These are phyloP conservation scores for Taiwanofungus camphoratus DNA, from an alignment of 1,284 basidiomycete species.

Conservation along the genomic window DNA sequence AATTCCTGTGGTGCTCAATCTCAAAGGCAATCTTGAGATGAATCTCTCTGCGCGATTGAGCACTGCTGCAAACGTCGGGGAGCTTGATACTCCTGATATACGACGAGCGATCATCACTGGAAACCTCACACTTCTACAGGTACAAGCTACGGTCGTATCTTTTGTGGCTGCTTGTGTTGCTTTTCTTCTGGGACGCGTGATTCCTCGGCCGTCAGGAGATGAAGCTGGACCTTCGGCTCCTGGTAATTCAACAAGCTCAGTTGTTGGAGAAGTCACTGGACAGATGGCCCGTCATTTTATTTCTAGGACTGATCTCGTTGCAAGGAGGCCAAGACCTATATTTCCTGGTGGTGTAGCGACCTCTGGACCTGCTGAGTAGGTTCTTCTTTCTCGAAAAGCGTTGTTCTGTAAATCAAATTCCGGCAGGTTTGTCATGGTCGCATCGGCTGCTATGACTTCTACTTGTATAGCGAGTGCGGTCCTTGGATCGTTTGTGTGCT, in stretches of 20 bases:
- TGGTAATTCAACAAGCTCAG: neutral
- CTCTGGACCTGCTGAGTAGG: constrained; percentile 51
- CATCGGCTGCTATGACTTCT: constrained; percentile 86
- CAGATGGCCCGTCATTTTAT: no score
- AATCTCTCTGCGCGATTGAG: constrained; percentile 78
- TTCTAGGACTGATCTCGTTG: neutral
- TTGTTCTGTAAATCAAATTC: neutral
- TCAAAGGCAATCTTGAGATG: constrained; percentile 97
- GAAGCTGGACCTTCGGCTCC: neutral
- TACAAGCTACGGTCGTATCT: constrained; percentile 90
- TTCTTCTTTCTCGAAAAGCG: constrained; percentile 14
- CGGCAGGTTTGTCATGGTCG: constrained; percentile 73
- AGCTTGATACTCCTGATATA: constrained; percentile 70
- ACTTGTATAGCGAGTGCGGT: constrained; percentile 77
- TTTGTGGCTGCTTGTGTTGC: constrained; percentile 81
- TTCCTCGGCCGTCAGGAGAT: constrained; percentile 13
- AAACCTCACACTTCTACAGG: constrained; percentile 85
- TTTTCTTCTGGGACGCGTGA: constrained; percentile 57
- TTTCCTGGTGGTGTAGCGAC: constrained; percentile 5
- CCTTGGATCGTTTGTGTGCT: constrained; percentile 92
- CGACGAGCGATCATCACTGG: constrained; percentile 73
- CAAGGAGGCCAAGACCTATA: constrained; percentile 3
- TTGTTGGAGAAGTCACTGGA: neutral
- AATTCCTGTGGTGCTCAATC: constrained; percentile 90
- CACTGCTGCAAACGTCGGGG: constrained; percentile 81